Evolutionary conservation across 2,329 filamentous ascomycete genomes (phyloP).

Genomic region (Colletotrichum melonis): DNA sequence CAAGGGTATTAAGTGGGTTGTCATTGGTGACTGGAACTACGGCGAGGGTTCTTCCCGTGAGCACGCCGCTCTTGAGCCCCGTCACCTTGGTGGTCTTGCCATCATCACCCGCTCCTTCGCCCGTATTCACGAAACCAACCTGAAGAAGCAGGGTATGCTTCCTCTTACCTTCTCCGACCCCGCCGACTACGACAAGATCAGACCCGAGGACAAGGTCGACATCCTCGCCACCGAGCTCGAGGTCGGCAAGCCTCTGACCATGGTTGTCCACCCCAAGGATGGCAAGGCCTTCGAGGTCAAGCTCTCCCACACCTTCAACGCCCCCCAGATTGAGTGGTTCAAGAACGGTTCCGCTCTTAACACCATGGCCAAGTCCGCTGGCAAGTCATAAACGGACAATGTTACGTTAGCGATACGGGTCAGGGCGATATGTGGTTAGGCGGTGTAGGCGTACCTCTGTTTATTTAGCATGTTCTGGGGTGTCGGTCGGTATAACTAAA

Average conservation of each 20-base stretch:
- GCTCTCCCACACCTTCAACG: slow-evolving; percentile 97
- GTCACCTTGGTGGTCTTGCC: slow-evolving; percentile 95
- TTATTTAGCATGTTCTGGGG: slow-evolving; percentile 34
- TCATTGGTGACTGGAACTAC: slow-evolving; percentile 99
- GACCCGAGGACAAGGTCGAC: slow-evolving; percentile 91
- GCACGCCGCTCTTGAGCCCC: slow-evolving; percentile 96
- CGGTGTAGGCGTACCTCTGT: slow-evolving; percentile 46
- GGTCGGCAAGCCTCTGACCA: slow-evolving; percentile 92
- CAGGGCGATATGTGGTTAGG: slow-evolving; percentile 36
- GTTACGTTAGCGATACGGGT: slow-evolving; percentile 15
- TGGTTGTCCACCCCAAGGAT: slow-evolving; percentile 91
- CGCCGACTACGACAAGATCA: slow-evolving; percentile 97
- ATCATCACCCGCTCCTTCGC: slow-evolving; percentile 97
- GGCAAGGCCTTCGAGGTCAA: slow-evolving; percentile 81
- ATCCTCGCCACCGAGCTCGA: slow-evolving; percentile 88
- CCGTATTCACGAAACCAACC: slow-evolving; percentile 99
- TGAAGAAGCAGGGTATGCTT: slow-evolving; percentile 99
- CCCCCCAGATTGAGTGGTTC: slow-evolving; percentile 98
- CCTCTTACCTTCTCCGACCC: slow-evolving; percentile 95
- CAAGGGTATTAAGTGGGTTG: slow-evolving; percentile 96
- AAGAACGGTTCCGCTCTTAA: slow-evolving; percentile 97
- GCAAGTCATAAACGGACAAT: slow-evolving; percentile 44
- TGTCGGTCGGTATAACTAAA: slow-evolving; percentile 32
- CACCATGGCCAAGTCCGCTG: slow-evolving; percentile 87
- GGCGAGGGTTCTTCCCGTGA: slow-evolving; percentile 98